Percentiles rank a stretch among this genome's conserved stretches.
These are phyloP conservation scores for Diplocarpon rosae DNA, from an alignment of 2,329 filamentous ascomycete genomes.

Conservation along the genomic window DNA sequence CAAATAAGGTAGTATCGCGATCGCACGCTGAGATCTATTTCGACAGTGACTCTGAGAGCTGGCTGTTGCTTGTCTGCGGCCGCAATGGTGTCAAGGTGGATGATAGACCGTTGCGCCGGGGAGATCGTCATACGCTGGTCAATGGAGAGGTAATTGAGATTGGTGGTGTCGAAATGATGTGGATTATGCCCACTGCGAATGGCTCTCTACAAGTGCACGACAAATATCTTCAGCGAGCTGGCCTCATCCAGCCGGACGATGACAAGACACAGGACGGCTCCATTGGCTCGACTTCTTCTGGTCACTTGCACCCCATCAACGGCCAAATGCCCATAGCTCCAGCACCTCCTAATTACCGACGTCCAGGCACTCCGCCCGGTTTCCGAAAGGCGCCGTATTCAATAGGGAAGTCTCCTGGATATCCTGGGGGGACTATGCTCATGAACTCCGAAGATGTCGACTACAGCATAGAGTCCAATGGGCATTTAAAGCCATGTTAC, in stretches of 20 bases:
- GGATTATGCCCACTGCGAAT: slow-evolving; percentile 74
- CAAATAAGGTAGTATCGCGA: slow-evolving; percentile 71
- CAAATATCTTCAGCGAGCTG: slow-evolving; percentile 58
- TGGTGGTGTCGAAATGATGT: slow-evolving; percentile 94
- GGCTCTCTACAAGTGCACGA: slow-evolving; percentile 56
- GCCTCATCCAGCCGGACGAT: slow-evolving; percentile 31
- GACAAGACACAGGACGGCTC: slow-evolving; percentile 11
- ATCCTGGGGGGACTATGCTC: slow-evolving; percentile 31
- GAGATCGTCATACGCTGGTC: slow-evolving; percentile 50
- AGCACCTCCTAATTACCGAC: slow-evolving; percentile 47
- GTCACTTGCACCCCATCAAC: slow-evolving; percentile 2
- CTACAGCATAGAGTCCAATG: slow-evolving; percentile 71
- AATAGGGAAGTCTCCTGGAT: slow-evolving; percentile 22
- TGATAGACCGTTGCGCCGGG: slow-evolving; percentile 57
- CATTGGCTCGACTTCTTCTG: slow-evolving; percentile 3
- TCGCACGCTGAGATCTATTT: slow-evolving; percentile 68
- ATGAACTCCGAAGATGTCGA: slow-evolving; percentile 50
- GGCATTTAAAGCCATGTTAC: slow-evolving; percentile 88
- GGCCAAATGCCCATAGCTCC: slow-evolving; percentile 41
- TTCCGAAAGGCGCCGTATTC: slow-evolving; percentile 18
- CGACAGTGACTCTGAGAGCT: slow-evolving; percentile 55
- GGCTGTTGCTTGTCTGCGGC: slow-evolving; percentile 80
- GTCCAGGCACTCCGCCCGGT: slow-evolving; percentile 44
- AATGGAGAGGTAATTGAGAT: slow-evolving; percentile 91
- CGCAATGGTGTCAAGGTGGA: slow-evolving; percentile 87